Evolutionary conservation across 2,329 filamentous ascomycete genomes (phyloP), one percentile per base, ranked within the genome.

Genomic region (Sporothrix pseudoabietina): DNA sequence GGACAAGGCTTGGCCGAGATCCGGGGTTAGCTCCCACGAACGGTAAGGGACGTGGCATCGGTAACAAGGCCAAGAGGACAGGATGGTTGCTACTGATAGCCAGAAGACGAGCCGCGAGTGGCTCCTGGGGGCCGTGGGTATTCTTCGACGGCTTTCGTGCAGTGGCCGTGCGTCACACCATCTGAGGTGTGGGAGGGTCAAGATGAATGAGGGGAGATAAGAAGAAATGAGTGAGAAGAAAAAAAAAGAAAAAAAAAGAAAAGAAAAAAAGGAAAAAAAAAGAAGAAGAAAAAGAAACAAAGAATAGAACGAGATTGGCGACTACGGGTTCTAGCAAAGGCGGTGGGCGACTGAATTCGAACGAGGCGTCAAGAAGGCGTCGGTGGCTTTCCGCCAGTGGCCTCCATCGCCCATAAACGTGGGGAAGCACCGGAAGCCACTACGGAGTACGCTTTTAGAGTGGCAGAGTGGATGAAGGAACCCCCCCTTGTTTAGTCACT

Each of bases 391-490:
- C 55, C 30, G 26, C 26, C 26, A 26, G 14, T 19, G 10, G 14
- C 55, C 26, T 16, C 55, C 55, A 59, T 16, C 55, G 26, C 55
- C 32, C 4, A 22, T 22, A 19, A 63, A 41, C 59, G 35, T 35
- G 59, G 35, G 59, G 59, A n/a, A 61, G 59, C 35, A 59, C 55
- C 55, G 30, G 19, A 59, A 35, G 55, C 55, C 55, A 59, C 55
- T 35, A n/a, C n/a, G n/a, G n/a, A n/a, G n/a, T n/a, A n/a, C n/a
- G n/a, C n/a, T n/a, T n/a, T n/a, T n/a, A 14, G 4, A 19, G 55
- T 35, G n/a, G n/a, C 22, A 12, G 7, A 10, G 52, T 61, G 10
- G 35, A 30, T 35, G 57, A 10, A 6, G n/a, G 26, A 26, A 26
- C 9, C n/a, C 10, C 32, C 32, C 26, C 12, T 35, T 63, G 32